phyloP scores from a whole-genome alignment of 371 early-diverging fungal species.

The Apophysomyces trapeziformis region DNA sequence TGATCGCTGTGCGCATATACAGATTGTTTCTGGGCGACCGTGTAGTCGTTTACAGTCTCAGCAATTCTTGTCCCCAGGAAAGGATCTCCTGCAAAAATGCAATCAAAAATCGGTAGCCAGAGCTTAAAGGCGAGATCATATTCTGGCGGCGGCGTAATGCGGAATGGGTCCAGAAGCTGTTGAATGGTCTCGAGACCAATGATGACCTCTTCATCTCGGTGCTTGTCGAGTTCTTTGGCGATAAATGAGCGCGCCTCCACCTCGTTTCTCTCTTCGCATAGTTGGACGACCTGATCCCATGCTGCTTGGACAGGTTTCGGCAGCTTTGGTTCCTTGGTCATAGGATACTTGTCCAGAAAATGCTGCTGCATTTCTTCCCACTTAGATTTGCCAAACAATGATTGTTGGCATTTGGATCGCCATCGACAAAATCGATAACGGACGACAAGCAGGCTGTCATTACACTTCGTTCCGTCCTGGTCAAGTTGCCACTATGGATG shows the following conservation, averaged over 20 bases:
- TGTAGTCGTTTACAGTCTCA: background rate
- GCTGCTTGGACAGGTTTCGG: constrained; percentile 1
- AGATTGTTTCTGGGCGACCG: background rate
- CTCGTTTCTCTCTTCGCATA: background rate
- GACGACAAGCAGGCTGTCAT: constrained; percentile 4
- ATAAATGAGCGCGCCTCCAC: constrained; percentile 5
- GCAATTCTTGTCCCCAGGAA: background rate
- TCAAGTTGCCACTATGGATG: constrained; percentile 1
- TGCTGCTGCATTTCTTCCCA: constrained; percentile 4
- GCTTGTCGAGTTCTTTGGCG: constrained; percentile 2
- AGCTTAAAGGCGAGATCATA: constrained; percentile 9
- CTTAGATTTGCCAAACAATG: constrained; percentile 1
- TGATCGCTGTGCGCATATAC: background rate
- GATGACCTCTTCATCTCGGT: constrained; percentile 4
- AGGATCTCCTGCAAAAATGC: background rate
- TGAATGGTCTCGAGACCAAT: background rate
- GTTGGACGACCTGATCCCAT: background rate
- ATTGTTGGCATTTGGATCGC: background rate
- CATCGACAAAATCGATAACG: background rate
- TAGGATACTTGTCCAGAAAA: background rate
- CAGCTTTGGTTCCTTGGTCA: constrained; percentile 2
- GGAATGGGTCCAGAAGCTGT: constrained; percentile 3
- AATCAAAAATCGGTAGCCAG: constrained; percentile 5
- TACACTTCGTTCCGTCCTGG: constrained; percentile 8
- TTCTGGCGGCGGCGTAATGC: background rate